Base-by-base conservation (phyloP, 768 basidiomycete genomes). In the Amanita subjunquillea region DNA sequence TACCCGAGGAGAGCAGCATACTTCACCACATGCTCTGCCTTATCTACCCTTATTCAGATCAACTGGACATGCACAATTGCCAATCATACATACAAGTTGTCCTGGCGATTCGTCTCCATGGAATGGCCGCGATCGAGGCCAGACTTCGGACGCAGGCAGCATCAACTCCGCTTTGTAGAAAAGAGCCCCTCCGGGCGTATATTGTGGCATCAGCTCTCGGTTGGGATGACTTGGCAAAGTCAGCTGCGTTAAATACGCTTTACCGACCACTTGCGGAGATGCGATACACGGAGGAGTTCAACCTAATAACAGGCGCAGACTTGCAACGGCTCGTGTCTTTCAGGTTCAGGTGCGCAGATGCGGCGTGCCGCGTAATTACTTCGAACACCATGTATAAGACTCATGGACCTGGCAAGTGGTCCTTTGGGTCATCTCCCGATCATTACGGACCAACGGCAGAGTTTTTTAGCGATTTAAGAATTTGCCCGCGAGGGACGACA, bases 1-100 rank as follows among this genome's bases (percentile, higher is more conserved):
- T 63, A 6, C 30, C 30, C 10, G 60, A 62, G 17, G 48, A 58
- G 29, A 55, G 45, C 45, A 29, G 50, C 17, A 27, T 17, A 27
- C 36, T 60, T 20, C 37, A 36, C 30, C 50, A 51, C n/a, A 39
- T 60, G 6, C 54, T 58, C 12, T 8, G 23, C 43, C 8, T 53
- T 3, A 39, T 46, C 44, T 53, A 45, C 13, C 43, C 13, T 43
- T 20, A 23, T 25, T 8, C n/a, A n/a, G 17, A 37, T 38, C 12
- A 51, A 6, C 27, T 25, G 4, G 42, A 29, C 6, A 25, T 30
- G 17, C 9, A 51, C 1, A 15, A 48, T 48, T 30, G 25, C 9
- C 49, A 25, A 8, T 41, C 27, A 6, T 41, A 30, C 38, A 41
- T 20, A 37, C 29, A 15, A 17, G 23, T 41, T 5, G 38, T n/a